Conservation (phyloP, 805 yeast genomes). For the Teunomyces funiuensis region DNA sequence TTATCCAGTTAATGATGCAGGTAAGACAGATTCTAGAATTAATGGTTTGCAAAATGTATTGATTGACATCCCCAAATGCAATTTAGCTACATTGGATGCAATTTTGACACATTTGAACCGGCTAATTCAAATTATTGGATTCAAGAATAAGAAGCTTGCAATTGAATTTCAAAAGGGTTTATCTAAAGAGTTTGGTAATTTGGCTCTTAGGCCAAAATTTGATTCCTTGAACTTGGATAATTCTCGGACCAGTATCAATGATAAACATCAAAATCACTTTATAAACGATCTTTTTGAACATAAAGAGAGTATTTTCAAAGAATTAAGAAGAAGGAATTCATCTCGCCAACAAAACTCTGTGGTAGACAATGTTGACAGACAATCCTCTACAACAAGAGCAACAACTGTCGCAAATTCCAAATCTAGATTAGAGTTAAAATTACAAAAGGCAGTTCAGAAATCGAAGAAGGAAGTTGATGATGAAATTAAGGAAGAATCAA, state of each 20-base stretch:
- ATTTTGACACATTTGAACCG: constrained; percentile 73
- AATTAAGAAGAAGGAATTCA: constrained; percentile 46
- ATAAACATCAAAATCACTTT: constrained; percentile 57
- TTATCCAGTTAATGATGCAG: constrained; percentile 33
- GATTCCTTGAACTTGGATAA: constrained; percentile 22
- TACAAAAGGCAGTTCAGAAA: constrained; percentile 25
- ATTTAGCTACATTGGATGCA: constrained; percentile 78
- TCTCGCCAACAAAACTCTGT: constrained; percentile 11
- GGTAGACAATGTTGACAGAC: constrained; percentile 1
- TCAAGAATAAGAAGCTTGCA: constrained; percentile 34
- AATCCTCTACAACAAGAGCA: constrained; percentile 4
- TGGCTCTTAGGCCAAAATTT: constrained; percentile 53
- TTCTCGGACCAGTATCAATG: constrained; percentile 41
- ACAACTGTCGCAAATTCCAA: constrained; percentile 21
- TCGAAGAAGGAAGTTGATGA: constrained; percentile 11
- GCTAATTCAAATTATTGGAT: constrained; percentile 49
- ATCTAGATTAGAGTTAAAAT: constrained; percentile 25
- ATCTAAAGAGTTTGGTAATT: constrained; percentile 64
- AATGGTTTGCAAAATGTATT: constrained; percentile 66
- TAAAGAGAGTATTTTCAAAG: constrained; percentile 64
- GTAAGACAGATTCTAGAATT: constrained; percentile 53
- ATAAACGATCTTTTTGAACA: constrained; percentile 60
- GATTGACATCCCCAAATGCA: constrained; percentile 64
- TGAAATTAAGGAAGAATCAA: not conserved
- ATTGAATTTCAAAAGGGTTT: constrained; percentile 46